Percentiles rank a stretch among this genome's conserved stretches.
phyloP scores from a whole-genome alignment of 345 rosid species.

The Litchi chinensis region DNA sequence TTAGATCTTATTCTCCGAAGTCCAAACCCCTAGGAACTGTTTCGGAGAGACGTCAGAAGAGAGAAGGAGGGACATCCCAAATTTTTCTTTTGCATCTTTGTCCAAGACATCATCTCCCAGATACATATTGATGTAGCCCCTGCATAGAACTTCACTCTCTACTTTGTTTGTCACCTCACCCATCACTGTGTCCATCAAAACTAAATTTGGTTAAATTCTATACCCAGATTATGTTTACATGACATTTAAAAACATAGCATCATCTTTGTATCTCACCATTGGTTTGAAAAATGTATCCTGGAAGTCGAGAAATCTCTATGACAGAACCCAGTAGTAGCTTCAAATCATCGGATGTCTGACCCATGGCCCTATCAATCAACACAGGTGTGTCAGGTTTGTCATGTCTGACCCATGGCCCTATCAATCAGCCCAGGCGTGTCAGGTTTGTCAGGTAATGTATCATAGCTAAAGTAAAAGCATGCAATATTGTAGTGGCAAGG shows the following conservation, averaged over 20 bases:
- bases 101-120: constrained; percentile 51
- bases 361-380: constrained; percentile 43
- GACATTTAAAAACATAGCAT: not conserved
- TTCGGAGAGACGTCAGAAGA: constrained; percentile 27
- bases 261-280: constrained; percentile 30
- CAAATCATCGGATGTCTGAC: constrained; percentile 42
- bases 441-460: not conserved
- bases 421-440: constrained; percentile 8
- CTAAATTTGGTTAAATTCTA: constrained; percentile 3
- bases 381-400: not conserved
- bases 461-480: not conserved
- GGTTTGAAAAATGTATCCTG: constrained; percentile 42
- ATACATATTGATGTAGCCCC: constrained; percentile 50
- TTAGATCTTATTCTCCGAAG: constrained; percentile 23
- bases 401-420: constrained; percentile 47
- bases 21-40: not conserved
- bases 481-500: not conserved
- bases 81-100: constrained; percentile 52
- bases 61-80: constrained; percentile 52
- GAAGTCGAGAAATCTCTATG: constrained; percentile 48
- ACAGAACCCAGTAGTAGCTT: constrained; percentile 50
- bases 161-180: constrained; percentile 46
- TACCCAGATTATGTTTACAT: not conserved
- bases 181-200: constrained; percentile 37
- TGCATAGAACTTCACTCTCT: constrained; percentile 56